Percentiles rank a stretch among this genome's conserved stretches.
These are phyloP conservation scores for Corylus americana DNA, from an alignment of 306 rosid species.

Conservation along the genomic window DNA sequence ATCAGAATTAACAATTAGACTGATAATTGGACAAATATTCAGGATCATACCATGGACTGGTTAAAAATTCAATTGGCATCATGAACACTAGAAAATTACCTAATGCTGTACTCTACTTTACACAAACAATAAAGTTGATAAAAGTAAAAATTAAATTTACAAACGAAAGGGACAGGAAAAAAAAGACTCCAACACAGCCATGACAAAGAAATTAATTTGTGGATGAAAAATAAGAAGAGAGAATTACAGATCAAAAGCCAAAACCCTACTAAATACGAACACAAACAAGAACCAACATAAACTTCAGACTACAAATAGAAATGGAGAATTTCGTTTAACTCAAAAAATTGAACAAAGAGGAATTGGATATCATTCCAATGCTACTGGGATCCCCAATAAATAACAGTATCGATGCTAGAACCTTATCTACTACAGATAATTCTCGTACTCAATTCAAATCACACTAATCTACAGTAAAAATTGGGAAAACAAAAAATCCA, in stretches of 20 bases:
- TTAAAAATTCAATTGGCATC: neutral
- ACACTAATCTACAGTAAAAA: constrained; percentile 9
- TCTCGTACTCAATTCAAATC: constrained; percentile 14
- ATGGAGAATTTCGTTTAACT: neutral
- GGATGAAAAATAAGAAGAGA: neutral
- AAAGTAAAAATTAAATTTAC: neutral
- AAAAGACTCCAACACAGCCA: constrained; percentile 6
- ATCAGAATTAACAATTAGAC: constrained; percentile 8
- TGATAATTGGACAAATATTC: neutral
- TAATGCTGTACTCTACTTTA: neutral
- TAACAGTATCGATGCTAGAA: neutral
- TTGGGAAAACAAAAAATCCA: neutral
- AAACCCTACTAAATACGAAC: neutral
- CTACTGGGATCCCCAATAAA: neutral
- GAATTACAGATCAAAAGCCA: constrained; percentile 2
- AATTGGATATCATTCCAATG: neutral
- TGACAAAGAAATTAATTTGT: neutral
- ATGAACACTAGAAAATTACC: neutral
- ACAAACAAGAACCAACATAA: constrained; percentile 19
- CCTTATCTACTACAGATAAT: neutral
- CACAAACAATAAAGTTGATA: neutral
- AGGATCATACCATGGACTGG: neutral
- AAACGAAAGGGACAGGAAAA: neutral
- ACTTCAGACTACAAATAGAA: neutral
- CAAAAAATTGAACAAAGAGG: neutral